Conservation (phyloP, 768 basidiomycete species). For the Termitomyces eurrhizus region DNA sequence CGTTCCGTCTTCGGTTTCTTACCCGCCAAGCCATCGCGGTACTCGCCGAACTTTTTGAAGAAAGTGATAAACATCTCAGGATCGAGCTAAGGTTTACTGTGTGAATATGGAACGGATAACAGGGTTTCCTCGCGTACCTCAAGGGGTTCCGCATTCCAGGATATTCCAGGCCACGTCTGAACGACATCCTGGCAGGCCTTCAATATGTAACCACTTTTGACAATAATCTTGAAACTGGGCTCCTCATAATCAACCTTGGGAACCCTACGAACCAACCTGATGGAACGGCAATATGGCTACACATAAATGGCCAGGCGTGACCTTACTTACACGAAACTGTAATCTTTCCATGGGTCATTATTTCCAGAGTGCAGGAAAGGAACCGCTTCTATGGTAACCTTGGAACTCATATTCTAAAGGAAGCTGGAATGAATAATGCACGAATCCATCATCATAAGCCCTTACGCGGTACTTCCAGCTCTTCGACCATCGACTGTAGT, state of each 20-base stretch:
- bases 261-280: slow-evolving; percentile 50
- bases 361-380: slow-evolving; percentile 34
- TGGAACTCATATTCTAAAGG: slow-evolving; percentile 48
- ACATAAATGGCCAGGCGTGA: no score
- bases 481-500: slow-evolving; percentile 54
- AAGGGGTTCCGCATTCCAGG: slow-evolving; percentile 57
- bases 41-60: slow-evolving; percentile 40
- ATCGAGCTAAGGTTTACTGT: slow-evolving; percentile 36
- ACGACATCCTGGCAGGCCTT: slow-evolving; percentile 58
- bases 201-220: slow-evolving; percentile 57
- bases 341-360: slow-evolving; percentile 57
- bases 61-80: slow-evolving; percentile 56
- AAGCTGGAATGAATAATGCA: background rate
- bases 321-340: slow-evolving; percentile 43
- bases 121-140: slow-evolving; percentile 31
- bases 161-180: slow-evolving; percentile 53
- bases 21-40: slow-evolving; percentile 34
- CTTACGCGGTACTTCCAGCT: slow-evolving; percentile 53
- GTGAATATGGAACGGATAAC: background rate
- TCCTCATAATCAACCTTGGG: slow-evolving; percentile 34
- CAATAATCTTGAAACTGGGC: slow-evolving; percentile 46
- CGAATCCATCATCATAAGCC: background rate
- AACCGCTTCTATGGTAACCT: slow-evolving; percentile 44
- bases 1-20: slow-evolving; percentile 35
- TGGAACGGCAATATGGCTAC: background rate